A percentile compares a stretch with the other conserved stretches of the same genome.
phyloP scores from a whole-genome alignment of 257 asterid species.

The Nicotiana paniculata region DNA sequence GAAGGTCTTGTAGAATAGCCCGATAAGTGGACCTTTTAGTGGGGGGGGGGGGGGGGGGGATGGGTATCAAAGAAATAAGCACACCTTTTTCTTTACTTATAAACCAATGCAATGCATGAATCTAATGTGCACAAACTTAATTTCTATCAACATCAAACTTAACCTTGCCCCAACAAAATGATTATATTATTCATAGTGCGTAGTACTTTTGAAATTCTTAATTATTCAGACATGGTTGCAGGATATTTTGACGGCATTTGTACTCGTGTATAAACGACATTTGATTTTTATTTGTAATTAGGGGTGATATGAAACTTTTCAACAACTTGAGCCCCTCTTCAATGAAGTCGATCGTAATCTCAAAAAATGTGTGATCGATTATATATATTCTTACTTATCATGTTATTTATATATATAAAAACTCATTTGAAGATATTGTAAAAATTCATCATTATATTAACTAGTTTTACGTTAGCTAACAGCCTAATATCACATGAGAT shows the following conservation, averaged over 20 bases:
- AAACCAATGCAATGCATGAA: background rate
- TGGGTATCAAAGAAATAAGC: background rate
- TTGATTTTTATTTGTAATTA: too few species aligned
- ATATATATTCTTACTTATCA: too few species aligned
- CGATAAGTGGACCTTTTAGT: too few species aligned
- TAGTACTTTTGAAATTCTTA: background rate
- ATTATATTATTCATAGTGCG: background rate
- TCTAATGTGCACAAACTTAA: background rate
- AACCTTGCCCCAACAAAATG: background rate
- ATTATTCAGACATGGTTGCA: too few species aligned
- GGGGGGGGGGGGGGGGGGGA: background rate
- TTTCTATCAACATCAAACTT: conserved; percentile 1
- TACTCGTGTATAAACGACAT: background rate
- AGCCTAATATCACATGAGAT: background rate
- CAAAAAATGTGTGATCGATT: too few species aligned
- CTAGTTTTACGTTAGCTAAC: background rate
- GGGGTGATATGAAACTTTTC: too few species aligned
- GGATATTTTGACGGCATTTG: background rate
- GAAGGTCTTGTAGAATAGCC: background rate
- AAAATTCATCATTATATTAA: background rate
- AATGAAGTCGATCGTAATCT: too few species aligned
- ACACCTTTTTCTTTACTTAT: background rate
- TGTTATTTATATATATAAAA: too few species aligned
- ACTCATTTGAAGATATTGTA: background rate
- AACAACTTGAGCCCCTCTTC: too few species aligned